Evolutionary conservation across 2,329 filamentous ascomycete species (phyloP).

Genomic region (Annulohypoxylon truncatum): DNA sequence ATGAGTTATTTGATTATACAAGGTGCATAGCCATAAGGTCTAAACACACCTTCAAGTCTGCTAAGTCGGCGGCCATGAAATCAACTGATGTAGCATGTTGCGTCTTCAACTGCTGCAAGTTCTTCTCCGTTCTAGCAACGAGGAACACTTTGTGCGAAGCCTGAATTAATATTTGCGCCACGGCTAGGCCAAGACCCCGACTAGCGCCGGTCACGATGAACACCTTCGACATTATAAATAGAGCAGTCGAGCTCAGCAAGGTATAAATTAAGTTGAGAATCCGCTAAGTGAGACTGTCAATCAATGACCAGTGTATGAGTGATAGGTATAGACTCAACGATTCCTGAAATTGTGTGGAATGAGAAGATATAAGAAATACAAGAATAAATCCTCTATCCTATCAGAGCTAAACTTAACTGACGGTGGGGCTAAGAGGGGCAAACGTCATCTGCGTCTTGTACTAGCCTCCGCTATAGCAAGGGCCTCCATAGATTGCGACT

Average conservation of each 20-base stretch:
- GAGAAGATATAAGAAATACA: background rate
- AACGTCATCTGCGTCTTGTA: too few relatives aligned
- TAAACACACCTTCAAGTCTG: conserved; percentile 60
- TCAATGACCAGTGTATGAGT: background rate
- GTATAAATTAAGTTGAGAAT: background rate
- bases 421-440: conserved; percentile 35
- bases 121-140: conserved; percentile 64
- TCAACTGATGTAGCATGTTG: conserved; percentile 65
- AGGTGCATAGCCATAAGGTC: background rate
- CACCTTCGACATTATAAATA: conserved; percentile 64
- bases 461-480: background rate
- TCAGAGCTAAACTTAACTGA: conserved; percentile 13
- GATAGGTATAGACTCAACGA: background rate
- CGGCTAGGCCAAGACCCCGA: conserved; percentile 70
- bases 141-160: conserved; percentile 69
- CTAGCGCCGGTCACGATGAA: conserved; percentile 77
- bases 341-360: background rate
- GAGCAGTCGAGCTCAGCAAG: background rate
- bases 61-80: conserved; percentile 66
- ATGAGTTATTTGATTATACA: conserved; percentile 16
- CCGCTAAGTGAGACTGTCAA: background rate
- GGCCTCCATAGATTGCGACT: background rate
- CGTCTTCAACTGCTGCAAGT: conserved; percentile 63
- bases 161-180: conserved; percentile 63
- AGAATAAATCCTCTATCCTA: conserved; percentile 26